Evolutionary conservation across 148 eudicot genomes (phyloP), one percentile per base, ranked within the genome.

Genomic region (Chenopodium suecicum): DNA sequence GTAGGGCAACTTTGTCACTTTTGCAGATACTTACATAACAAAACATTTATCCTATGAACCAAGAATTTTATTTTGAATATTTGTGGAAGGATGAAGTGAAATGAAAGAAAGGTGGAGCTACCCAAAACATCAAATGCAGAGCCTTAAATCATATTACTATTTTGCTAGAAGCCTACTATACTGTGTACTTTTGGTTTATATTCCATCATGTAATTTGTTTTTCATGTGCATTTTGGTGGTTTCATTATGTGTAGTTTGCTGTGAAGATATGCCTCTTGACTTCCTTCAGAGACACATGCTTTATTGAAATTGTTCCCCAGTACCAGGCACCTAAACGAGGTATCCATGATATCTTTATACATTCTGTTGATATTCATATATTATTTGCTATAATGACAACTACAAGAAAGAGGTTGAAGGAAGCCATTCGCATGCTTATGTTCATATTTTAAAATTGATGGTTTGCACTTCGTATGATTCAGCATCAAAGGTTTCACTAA

Each of bases 231-330:
- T 25, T 22, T 25, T 58, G 75, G 77, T 71, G 37, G 65, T 82
- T 80, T 71, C 46, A 52, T 70, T 75, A 65, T 70, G 58, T 84
- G 87, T 90, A 94, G 97, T 94, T 92, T 90, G 97, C 88, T 27
- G 98, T 95, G 25, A 94, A 94, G 87, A 94, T 94, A 74, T 94
- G 97, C 82, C 97, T 94, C 74, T 81, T 93, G 86, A 93, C 98
- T 72, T 94, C 98, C 82, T 94, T 94, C 84, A 86, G 98, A 87
- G 98, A 94, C 70, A 91, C 97, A 22, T 91, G 97, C 79, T 94
- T 92, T 50, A 89, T 94, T 64, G 97, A 92, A 86, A 94, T 93
- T 80, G 78, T 84, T 87, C 98, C 97, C 13, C 94, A 85, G 62
- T 79, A 86, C 82, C 90, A 88, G 85, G 85, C 86, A 73, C 94